These are phyloP conservation scores for Royoungia palumana DNA, from an alignment of 768 basidiomycete species.

Conservation along the genomic window DNA sequence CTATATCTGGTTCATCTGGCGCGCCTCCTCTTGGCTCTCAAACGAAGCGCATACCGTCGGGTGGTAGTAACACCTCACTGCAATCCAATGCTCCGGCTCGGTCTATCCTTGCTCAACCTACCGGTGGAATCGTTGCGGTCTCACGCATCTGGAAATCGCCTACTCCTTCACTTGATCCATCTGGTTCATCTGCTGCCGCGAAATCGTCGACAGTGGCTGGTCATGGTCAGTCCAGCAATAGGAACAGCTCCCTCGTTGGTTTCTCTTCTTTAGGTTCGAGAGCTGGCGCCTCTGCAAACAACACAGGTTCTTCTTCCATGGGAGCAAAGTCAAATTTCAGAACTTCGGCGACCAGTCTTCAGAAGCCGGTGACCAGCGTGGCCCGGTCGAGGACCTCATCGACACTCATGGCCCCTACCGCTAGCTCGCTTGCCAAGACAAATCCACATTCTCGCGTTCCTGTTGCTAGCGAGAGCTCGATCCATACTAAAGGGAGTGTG, in stretches of 20 bases:
- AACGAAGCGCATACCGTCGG: slow-evolving; percentile 17
- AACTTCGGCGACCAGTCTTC: slow-evolving; percentile 3
- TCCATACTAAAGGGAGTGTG: slow-evolving; percentile 4
- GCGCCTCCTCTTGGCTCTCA: slow-evolving; percentile 17
- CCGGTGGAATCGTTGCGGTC: slow-evolving; percentile 4
- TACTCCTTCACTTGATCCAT: slow-evolving; percentile 14
- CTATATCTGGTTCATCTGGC: slow-evolving; percentile 22
- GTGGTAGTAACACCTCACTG: slow-evolving; percentile 7
- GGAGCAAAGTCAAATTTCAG: slow-evolving; percentile 25
- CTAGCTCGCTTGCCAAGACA: slow-evolving; percentile 69
- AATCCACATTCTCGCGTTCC: slow-evolving; percentile 26
- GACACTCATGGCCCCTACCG: slow-evolving; percentile 69
- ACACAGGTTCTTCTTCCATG: slow-evolving; percentile 26
- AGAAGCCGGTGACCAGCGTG: slow-evolving; percentile 9
- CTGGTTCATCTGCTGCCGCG: slow-evolving; percentile 11
- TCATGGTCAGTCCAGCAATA: slow-evolving; percentile 14
- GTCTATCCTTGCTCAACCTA: slow-evolving; percentile 13
- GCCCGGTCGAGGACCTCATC: slow-evolving; percentile 36
- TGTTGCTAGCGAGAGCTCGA: slow-evolving; percentile 18
- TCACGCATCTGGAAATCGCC: slow-evolving; percentile 21
- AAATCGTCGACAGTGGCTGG: slow-evolving; percentile 17
- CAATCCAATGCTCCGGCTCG: slow-evolving; percentile 5
- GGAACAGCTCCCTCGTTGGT: slow-evolving; percentile 17
- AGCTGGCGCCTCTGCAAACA: slow-evolving; percentile 22
- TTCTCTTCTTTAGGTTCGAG: slow-evolving; percentile 42